Base-by-base conservation (phyloP, 2,329 filamentous ascomycete species). In the Stagonosporopsis tanaceti region DNA sequence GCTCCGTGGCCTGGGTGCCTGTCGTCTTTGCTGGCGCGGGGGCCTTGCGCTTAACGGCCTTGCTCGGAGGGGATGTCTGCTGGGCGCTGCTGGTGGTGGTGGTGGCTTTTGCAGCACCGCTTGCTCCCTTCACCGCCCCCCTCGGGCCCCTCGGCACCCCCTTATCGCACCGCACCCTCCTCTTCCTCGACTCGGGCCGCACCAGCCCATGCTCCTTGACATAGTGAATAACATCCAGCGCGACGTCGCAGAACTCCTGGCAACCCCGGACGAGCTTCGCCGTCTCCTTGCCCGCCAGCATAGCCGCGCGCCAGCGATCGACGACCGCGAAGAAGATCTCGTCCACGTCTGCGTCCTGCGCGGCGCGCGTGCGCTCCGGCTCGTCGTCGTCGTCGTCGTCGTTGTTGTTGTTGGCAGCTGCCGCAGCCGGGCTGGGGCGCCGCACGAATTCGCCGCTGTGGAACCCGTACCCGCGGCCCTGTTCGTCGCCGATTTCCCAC, bases 181-280 rank as follows among this genome's bases (percentile, higher is more conserved):
- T 45, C 15, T 27, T 35, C 48, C 57, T 57, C 25, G 38, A 38
- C 39, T 59, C 42, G 0, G 50, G 44, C n/a, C 45, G 42, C 14
- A 64, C 1, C 1, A 73, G 15, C 3, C 71, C 71, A 42, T 73
- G 39, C 46, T 73, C 62, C 45, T 72, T 71, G 42, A 76, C 61
- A 20, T 66, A 69, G 46, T 66, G 69, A 6, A 74, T 65, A 1
- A 73, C 30, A 37, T 75, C 73, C 3, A 74, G 59, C 17, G 67
- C 70, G 0, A 73, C 53, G 20, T 76, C 73, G 38, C 66, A 69
- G 45, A 76, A 75, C 57, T 76, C 73, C 51, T 75, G 72, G 2
- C 61, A 53, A 0, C 72, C 73, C 0, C 73, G 63, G 8, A 76
- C 67, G 0, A 68, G 32, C 35, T 50, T 34, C 32, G 64, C 41